These are phyloP conservation scores for Plasmodium blacklocki DNA, from an alignment of 169 alveolate species.

Conservation along the genomic window DNA sequence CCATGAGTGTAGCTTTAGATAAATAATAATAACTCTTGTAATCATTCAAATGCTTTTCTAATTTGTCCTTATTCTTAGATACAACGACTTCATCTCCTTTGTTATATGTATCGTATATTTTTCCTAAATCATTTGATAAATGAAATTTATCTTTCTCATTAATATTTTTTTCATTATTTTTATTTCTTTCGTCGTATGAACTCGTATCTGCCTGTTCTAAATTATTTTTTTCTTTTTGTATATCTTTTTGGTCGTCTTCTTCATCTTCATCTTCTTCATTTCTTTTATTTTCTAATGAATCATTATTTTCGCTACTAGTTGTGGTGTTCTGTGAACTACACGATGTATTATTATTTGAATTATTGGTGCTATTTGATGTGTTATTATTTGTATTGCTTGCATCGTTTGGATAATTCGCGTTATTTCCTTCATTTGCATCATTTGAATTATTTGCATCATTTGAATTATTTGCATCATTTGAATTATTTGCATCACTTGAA, in stretches of 20 bases:
- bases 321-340: no score
- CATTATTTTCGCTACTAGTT: no score
- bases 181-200: background rate
- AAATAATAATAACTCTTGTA: constrained; percentile 17
- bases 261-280: background rate
- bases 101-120: constrained; percentile 47
- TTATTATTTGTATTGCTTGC: background rate
- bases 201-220: constrained; percentile 12
- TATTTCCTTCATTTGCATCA: background rate
- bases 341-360: background rate
- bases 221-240: background rate
- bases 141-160: constrained; percentile 15
- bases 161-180: constrained; percentile 3
- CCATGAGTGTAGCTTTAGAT: constrained; percentile 28
- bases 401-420: background rate
- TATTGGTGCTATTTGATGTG: background rate
- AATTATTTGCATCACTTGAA: no score
- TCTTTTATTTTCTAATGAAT: background rate
- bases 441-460: no score
- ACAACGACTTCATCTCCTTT: constrained; percentile 55
- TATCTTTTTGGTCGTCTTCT: background rate
- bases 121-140: constrained; percentile 45
- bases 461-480: no score
- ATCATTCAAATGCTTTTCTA: constrained; percentile 23
- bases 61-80: constrained; percentile 18